These are phyloP conservation scores for Arthrobotrys pseudoclavata DNA, from an alignment of 2,329 filamentous ascomycete genomes.

Conservation along the genomic window DNA sequence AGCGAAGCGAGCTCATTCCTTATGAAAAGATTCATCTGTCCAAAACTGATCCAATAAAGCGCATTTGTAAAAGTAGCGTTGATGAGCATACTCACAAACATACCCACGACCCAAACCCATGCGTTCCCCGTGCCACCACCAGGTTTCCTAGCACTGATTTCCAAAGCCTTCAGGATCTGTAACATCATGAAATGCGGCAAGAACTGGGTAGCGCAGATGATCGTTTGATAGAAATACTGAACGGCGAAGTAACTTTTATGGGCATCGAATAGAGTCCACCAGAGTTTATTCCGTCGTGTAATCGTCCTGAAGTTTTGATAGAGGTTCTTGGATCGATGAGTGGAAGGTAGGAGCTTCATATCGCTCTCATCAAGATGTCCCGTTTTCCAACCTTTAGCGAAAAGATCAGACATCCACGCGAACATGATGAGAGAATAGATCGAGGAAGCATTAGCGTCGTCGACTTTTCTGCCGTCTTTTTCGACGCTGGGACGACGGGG, in stretches of 20 bases:
- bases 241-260: constrained; percentile 62
- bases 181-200: constrained; percentile 79
- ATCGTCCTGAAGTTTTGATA: constrained; percentile 37
- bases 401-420: constrained; percentile 40
- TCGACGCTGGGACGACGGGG: constrained; percentile 51
- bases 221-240: constrained; percentile 60
- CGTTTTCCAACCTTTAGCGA: constrained; percentile 48
- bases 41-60: constrained; percentile 46
- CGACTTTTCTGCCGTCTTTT: constrained; percentile 47
- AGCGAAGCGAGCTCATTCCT: constrained; percentile 78
- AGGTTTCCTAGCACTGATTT: constrained; percentile 70
- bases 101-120: constrained; percentile 77
- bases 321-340: constrained; percentile 38
- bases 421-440: constrained; percentile 37
- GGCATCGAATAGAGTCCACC: constrained; percentile 50
- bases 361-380: constrained; percentile 58
- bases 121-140: constrained; percentile 69
- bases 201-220: constrained; percentile 69
- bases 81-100: constrained; percentile 74
- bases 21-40: constrained; percentile 69
- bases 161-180: constrained; percentile 75
- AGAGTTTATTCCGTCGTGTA: constrained; percentile 36
- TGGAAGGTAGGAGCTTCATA: constrained; percentile 36
- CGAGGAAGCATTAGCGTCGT: constrained; percentile 42
- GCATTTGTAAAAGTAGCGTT: constrained; percentile 37